Base-by-base conservation (phyloP, 305 asterid genomes). In the Stenogyne calaminthoides region DNA sequence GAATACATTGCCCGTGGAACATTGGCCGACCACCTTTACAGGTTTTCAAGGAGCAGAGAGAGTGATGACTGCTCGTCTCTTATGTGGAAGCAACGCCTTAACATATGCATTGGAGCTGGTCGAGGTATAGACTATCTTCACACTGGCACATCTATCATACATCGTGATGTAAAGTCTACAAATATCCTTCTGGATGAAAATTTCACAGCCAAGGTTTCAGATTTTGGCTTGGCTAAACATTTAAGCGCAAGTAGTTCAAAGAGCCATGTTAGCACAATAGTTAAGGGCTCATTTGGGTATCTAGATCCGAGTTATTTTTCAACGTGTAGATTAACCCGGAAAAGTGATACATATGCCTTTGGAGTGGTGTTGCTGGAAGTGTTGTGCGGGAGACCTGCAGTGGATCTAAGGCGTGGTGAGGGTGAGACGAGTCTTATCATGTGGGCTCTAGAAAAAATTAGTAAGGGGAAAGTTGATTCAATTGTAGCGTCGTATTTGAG, bases 51-150 rank as follows among this genome's bases (percentile, higher is more conserved):
- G 16, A 46, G 16, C 16, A 11, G 52, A 3, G 52, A 46, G 6
- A 11, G 52, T 3, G 52, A 14, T 4, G 6, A 11, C 16, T 46
- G 16, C 52, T 44, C 42, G 27, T 44, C 77, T 37, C 87, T 78
- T 10, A 32, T 79, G 1, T 77, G 86, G 92, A 84, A 75, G 44
- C 73, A 78, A 55, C 80, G 89, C 37, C 84, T 87, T 2, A 68
- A 19, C 8, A 80, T 86, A 46, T 85, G 92, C 80, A 78, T 83
- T 6, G 92, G 87, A 39, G 82, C 83, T 19, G 87, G 71, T n/a
- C 83, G 87, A 29, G 92, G 88, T 4, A 27, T 87, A 2, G 87
- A 81, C n/a, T 87, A 81, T 56, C 91, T 87, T 46, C 91, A 87
- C 78, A 77, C 82, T 0, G 84, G 79, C 42, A 44, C 55, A 14